These are phyloP conservation scores for Trichoderma polysporum DNA, from an alignment of 2,329 filamentous ascomycete genomes.

Conservation along the genomic window DNA sequence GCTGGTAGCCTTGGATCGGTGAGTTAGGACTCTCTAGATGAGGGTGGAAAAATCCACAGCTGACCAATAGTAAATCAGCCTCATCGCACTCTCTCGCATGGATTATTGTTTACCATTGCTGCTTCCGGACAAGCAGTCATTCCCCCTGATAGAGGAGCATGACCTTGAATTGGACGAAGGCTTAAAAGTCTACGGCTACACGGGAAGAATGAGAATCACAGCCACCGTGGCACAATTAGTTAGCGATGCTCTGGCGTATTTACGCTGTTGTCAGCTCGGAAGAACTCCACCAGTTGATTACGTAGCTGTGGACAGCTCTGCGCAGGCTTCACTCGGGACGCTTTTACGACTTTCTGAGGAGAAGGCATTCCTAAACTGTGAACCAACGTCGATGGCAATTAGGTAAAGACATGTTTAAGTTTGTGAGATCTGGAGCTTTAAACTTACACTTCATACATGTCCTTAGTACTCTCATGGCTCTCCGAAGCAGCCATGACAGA, in stretches of 20 bases:
- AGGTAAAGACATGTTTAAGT: background rate
- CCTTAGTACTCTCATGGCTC: background rate
- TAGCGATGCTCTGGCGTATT: background rate
- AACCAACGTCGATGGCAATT: background rate
- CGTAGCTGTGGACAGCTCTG: background rate
- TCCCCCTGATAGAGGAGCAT: background rate
- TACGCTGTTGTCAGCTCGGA: background rate
- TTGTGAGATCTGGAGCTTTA: background rate
- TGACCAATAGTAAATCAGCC: background rate
- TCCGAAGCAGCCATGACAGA: background rate
- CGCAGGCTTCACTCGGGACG: background rate
- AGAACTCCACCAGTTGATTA: background rate
- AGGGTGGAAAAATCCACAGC: background rate
- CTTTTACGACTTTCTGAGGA: background rate
- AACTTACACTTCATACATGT: background rate
- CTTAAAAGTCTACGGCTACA: background rate
- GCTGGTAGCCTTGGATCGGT: background rate
- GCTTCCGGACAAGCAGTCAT: background rate
- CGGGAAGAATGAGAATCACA: background rate
- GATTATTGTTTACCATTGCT: background rate
- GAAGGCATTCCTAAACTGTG: background rate
- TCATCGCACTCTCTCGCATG: background rate
- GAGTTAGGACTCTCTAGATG: background rate
- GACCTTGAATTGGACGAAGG: background rate
- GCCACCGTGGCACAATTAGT: background rate